Evolutionary conservation across 768 basidiomycete genomes (phyloP), one percentile per base, ranked within the genome.

Genomic region (Tulasnella calospora): DNA sequence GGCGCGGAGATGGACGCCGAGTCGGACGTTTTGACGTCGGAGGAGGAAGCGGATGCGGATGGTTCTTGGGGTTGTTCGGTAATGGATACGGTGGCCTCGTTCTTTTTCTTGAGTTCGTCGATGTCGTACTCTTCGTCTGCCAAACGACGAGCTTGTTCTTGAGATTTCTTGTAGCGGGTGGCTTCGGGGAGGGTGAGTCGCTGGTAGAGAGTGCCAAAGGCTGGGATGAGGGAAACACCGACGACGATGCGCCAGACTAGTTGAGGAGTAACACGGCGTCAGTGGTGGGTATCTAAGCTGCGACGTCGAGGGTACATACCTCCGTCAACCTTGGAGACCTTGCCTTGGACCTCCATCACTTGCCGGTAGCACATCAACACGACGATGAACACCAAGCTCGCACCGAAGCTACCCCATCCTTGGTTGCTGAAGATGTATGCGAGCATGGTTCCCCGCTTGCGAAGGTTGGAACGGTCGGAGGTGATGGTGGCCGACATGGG

Each of bases 211-310:
- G 92, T 93, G 23, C 83, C 91, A 73, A 92, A 90, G 0, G 91
- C 92, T 9, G 93, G 93, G 12, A 94, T 81, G 73, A 93, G 87
- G n/a, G 90, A 91, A 17, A 94, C 73, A n/a, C 92, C 92, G 74
- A 93, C 83, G 78, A 89, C 86, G 80, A 94, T 92, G 27, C 93
- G 87, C 93, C 93, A 94, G 3, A 89, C 90, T 88, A 78, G 21
- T 36, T 41, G n/a, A 6, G 40, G 4, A 27, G 19, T 47, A 21
- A 5, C 3, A 19, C 19, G 17, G n/a, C 9, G 36, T 72, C 21
- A 38, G 41, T 36, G 12, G 33, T 35, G 38, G 15, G 71, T 17
- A 9, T 40, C 4, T 40, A 72, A 36, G 3, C 1, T 17, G 71
- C 33, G n/a, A 72, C 1, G 57, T 44, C 10, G 27, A 36, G 21